phyloP scores from a whole-genome alignment of 2,329 filamentous ascomycete species.

The Didymella pinodella region DNA sequence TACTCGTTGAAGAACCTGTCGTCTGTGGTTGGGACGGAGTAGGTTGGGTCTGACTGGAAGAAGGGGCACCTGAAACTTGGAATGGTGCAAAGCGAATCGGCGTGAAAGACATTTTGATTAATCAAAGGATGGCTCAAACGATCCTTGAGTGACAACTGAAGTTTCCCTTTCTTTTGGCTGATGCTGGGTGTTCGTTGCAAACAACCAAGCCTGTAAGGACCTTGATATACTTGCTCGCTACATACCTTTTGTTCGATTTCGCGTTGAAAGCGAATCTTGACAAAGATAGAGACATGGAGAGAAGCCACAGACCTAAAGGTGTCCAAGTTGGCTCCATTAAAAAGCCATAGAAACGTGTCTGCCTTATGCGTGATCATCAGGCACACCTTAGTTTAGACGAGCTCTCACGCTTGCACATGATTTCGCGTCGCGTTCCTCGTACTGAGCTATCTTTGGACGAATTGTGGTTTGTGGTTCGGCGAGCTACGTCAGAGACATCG shows the following conservation, averaged over 20 bases:
- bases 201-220: neutral
- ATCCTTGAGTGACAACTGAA: neutral
- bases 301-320: slow-evolving; percentile 9
- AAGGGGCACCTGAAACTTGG: slow-evolving; percentile 36
- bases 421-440: slow-evolving; percentile 35
- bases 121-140: neutral
- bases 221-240: neutral
- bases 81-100: slow-evolving; percentile 44
- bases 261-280: slow-evolving; percentile 4
- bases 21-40: slow-evolving; percentile 34
- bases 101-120: slow-evolving; percentile 30
- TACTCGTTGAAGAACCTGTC: slow-evolving; percentile 6
- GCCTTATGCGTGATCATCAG: slow-evolving; percentile 24
- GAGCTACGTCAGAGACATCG: slow-evolving; percentile 14
- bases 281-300: neutral
- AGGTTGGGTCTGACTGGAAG: slow-evolving; percentile 20
- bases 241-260: neutral
- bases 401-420: slow-evolving; percentile 32
- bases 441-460: slow-evolving; percentile 16
- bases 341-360: slow-evolving; percentile 22
- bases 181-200: neutral
- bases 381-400: slow-evolving; percentile 17
- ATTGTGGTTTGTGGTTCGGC: slow-evolving; percentile 4
- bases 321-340: slow-evolving; percentile 8
- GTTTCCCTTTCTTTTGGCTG: neutral